A percentile compares a stretch with the other conserved stretches of the same genome.
These are phyloP conservation scores for Salvia sclarea DNA, from an alignment of 305 asterid species.

Conservation along the genomic window DNA sequence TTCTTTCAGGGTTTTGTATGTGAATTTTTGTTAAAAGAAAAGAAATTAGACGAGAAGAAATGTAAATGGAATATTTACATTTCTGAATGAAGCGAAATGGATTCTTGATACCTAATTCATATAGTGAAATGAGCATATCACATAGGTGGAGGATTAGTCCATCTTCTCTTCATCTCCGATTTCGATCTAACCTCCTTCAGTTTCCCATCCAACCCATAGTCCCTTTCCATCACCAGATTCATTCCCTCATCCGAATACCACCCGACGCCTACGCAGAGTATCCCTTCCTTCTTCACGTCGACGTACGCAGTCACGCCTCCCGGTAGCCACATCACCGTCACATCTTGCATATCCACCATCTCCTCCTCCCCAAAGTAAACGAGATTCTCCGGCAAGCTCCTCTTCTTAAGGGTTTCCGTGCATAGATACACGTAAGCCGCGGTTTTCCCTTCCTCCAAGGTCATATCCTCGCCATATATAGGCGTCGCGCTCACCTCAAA, in stretches of 20 bases:
- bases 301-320: conserved; percentile 94
- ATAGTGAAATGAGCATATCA: conserved; percentile 31
- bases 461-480: conserved; percentile 55
- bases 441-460: conserved; percentile 41
- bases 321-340: conserved; percentile 80
- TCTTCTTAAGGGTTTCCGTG: conserved; percentile 77
- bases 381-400: conserved; percentile 74
- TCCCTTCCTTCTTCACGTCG: conserved; percentile 84
- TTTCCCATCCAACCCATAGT: conserved; percentile 89
- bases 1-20: no score
- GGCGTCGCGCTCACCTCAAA: conserved; percentile 93
- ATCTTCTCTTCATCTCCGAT: conserved; percentile 93
- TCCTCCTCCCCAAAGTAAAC: conserved; percentile 89
- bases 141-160: conserved; percentile 92
- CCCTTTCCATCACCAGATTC: conserved; percentile 95
- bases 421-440: conserved; percentile 77
- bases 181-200: conserved; percentile 89
- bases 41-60: no score
- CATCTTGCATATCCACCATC: conserved; percentile 83
- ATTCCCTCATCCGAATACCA: conserved; percentile 96
- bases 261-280: conserved; percentile 80
- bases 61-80: no score
- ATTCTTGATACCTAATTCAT: neutral
- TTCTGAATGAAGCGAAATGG: no score
- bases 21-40: no score